Base-by-base conservation (phyloP, 2,329 filamentous ascomycete genomes). In the Didymella segeticola region DNA sequence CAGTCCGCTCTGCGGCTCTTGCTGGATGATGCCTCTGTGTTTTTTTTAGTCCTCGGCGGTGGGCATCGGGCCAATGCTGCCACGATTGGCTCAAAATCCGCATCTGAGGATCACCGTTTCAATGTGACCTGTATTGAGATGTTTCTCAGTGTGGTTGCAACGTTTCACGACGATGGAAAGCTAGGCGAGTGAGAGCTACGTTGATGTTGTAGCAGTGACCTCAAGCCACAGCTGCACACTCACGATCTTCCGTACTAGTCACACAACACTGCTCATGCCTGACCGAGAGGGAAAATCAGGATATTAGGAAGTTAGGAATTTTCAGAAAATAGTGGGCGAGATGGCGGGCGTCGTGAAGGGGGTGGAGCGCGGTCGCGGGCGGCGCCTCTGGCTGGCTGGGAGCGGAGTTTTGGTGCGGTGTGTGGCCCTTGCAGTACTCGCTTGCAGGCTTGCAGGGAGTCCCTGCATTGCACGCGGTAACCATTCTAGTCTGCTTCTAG, bases 331-430 rank as follows among this genome's bases (percentile, higher is more conserved):
- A n/a, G n/a, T n/a, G n/a, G 38, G 45, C 51, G 51, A 54, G 51
- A 36, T 36, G 45, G 45, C 39, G 34, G 39, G 39, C 23, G 45
- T 43, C 20, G 11, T 17, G 39, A 36, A 54, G 45, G 51, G 51
- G 51, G 51, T 54, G 51, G 51, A 54, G 51, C 51, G 51, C 51
- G 33, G 39, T 23, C 37, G 36, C 47, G 47, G 38, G 43, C 37
- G 42, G 20, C 22, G 39, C 27, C 37, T 37, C 43, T 43, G 37
- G 37, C 41, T 33, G 25, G 36, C 27, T 25, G 31, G 26, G 14
- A 39, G 48, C 45, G 51, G 51, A 54, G 43, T 27, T 12, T 43
- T 17, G 36, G 14, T 20, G 43, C 1, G n/a, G 17, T 22, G 10
- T n/a, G 22, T 20, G 42, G 30, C 9, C 42, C 37, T 23, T 53